Conservation (phyloP, 768 basidiomycete genomes). For the Trametes coccinea region DNA sequence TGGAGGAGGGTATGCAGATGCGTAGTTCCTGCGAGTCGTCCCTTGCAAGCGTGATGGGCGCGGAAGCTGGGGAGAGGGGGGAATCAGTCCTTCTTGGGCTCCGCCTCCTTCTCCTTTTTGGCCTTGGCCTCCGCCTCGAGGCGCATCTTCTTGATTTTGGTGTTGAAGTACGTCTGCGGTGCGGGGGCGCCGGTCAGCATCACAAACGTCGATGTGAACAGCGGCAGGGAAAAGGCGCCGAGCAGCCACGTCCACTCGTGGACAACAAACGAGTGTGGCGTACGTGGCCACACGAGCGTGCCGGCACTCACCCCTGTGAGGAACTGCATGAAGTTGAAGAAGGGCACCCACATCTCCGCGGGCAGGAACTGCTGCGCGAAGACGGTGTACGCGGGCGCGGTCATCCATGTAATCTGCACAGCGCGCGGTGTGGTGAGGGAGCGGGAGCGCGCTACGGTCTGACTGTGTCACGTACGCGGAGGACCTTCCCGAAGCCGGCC, state of each 20-base stretch:
- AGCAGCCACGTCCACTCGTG: neutral
- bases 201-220: too few relatives aligned
- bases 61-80: neutral
- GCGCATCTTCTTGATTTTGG: constrained; percentile 63
- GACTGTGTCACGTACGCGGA: constrained; percentile 50
- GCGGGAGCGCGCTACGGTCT: neutral
- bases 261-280: neutral
- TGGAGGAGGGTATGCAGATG: neutral
- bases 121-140: constrained; percentile 45
- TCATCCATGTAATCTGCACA: constrained; percentile 72
- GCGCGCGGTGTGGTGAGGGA: neutral
- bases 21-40: too few relatives aligned
- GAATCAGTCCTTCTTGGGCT: constrained; percentile 33
- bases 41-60: too few relatives aligned
- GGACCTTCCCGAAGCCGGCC: constrained; percentile 70
- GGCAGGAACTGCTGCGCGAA: constrained; percentile 82
- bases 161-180: constrained; percentile 69
- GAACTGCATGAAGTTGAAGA: constrained; percentile 81
- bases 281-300: neutral
- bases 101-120: constrained; percentile 50
- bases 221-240: too few relatives aligned
- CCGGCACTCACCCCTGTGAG: constrained; percentile 61
- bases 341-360: constrained; percentile 86
- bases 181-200: neutral
- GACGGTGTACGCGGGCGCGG: constrained; percentile 71